Base-by-base conservation (phyloP, 768 basidiomycete species). In the Mycena crocata region DNA sequence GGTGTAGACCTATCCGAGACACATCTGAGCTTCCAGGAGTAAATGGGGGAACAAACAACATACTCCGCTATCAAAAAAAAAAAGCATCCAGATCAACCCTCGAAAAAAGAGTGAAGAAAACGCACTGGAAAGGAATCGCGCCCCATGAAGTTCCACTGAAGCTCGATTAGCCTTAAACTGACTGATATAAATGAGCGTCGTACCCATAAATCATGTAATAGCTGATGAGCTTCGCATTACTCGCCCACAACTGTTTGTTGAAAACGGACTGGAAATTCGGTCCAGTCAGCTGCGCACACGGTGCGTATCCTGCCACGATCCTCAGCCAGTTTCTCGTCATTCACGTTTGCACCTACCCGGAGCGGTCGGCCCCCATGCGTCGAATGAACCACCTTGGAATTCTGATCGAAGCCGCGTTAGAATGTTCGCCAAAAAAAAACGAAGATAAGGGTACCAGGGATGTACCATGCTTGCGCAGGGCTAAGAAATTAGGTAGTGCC, bases 161-260 rank as follows among this genome's bases (percentile, higher is more conserved):
- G 46, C 52, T 5, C n/a, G 12, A n/a, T 64, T 5, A 28, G 52
- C 39, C 48, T 31, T n/a, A 14, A 2, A 56, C 2, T 44, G 34
- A 64, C 14, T 24, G 39, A 42, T 39, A 40, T 40, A 34, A 10
- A 5, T 19, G 19, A 1, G 7, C 5, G 26, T 35, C 79, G 65
- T 74, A 91, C 91, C 91, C 93, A 71, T 89, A 93, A 58, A 93
- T 70, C 94, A 95, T 95, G 77, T 95, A 95, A 67, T 92, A 93
- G 71, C 87, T 93, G 64, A 94, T 88, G 48, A 95, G 72, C 72
- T 94, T 95, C 2, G 88, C 91, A 76, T 94, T 95, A 52, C 86
- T 85, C 13, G 93, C 93, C 90, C 91, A 93, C 48, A 93, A 82
- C 57, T 91, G 82, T 62, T 88, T 84, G 71, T 95, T 88, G 77